phyloP scores from a whole-genome alignment of 2,329 filamentous ascomycete genomes.

The Alternaria hordeiaustralica region DNA sequence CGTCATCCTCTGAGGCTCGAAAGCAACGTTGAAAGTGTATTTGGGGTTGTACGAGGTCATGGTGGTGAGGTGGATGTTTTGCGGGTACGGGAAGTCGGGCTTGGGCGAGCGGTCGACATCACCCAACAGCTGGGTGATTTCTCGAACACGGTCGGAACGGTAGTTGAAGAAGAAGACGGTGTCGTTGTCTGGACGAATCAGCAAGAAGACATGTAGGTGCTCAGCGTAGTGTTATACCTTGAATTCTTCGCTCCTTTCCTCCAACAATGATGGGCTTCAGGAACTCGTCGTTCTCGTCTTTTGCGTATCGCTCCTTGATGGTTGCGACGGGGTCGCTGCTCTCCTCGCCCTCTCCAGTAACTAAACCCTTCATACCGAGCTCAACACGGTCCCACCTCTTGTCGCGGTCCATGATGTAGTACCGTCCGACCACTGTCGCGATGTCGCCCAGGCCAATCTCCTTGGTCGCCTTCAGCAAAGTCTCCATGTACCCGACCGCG shows the following conservation, averaged over 20 bases:
- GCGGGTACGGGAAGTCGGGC: constrained; percentile 92
- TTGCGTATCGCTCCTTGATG: constrained; percentile 85
- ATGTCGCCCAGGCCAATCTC: constrained; percentile 87
- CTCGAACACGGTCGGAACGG: constrained; percentile 94
- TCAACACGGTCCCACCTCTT: constrained; percentile 98
- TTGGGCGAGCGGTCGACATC: constrained; percentile 88
- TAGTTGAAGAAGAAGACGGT: constrained; percentile 99
- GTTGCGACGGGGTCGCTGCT: constrained; percentile 84
- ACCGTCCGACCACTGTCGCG: constrained; percentile 91
- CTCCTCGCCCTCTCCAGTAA: constrained; percentile 85
- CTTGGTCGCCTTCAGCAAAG: constrained; percentile 79
- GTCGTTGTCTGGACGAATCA: constrained; percentile 72
- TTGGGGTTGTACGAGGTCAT: constrained; percentile 99
- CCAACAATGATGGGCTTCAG: constrained; percentile 96
- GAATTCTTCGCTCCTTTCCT: constrained; percentile 82
- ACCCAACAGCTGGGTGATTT: constrained; percentile 93
- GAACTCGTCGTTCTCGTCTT: constrained; percentile 94
- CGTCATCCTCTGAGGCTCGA: constrained; percentile 93
- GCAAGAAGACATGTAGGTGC: constrained; percentile 36
- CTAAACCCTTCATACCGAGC: constrained; percentile 83
- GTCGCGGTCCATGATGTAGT: constrained; percentile 99
- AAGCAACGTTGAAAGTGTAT: constrained; percentile 90
- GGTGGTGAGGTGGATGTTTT: constrained; percentile 84
- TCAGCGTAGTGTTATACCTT: constrained; percentile 62
- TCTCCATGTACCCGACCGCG: constrained; percentile 83